phyloP scores from a whole-genome alignment of 2,329 filamentous ascomycete genomes.

The Claviceps humidiphila region DNA sequence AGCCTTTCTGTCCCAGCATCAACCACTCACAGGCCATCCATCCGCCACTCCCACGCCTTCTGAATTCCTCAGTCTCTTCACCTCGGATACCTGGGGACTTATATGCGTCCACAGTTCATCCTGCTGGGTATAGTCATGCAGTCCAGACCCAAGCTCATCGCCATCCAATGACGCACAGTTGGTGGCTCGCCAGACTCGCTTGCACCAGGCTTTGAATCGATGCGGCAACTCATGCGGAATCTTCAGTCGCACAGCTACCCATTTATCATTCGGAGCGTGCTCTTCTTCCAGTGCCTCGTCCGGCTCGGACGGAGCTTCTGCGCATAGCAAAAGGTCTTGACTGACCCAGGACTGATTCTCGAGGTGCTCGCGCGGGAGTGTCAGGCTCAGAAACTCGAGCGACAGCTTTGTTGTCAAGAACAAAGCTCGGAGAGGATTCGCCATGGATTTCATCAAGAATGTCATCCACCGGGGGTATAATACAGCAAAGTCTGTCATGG shows the following conservation, averaged over 20 bases:
- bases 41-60: neutral
- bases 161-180: conserved; percentile 1
- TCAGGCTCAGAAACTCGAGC: conserved; percentile 46
- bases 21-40: neutral
- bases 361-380: conserved; percentile 33
- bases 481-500: conserved; percentile 53
- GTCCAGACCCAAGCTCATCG: conserved; percentile 5
- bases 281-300: conserved; percentile 34
- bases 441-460: conserved; percentile 46
- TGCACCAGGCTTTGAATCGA: conserved; percentile 31
- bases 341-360: conserved; percentile 38
- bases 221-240: conserved; percentile 45
- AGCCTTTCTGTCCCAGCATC: neutral
- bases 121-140: conserved; percentile 10
- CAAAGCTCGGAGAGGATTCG: conserved; percentile 48
- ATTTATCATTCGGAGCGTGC: conserved; percentile 43
- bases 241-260: conserved; percentile 41
- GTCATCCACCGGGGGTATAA: conserved; percentile 47
- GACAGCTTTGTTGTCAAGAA: conserved; percentile 49
- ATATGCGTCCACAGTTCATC: conserved; percentile 14
- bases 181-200: conserved; percentile 19
- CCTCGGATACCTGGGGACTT: conserved; percentile 7
- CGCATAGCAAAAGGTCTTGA: conserved; percentile 35
- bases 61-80: neutral
- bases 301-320: conserved; percentile 22